These are phyloP conservation scores for California macrophylla DNA, from an alignment of 441 rosid genomes.

Conservation along the genomic window DNA sequence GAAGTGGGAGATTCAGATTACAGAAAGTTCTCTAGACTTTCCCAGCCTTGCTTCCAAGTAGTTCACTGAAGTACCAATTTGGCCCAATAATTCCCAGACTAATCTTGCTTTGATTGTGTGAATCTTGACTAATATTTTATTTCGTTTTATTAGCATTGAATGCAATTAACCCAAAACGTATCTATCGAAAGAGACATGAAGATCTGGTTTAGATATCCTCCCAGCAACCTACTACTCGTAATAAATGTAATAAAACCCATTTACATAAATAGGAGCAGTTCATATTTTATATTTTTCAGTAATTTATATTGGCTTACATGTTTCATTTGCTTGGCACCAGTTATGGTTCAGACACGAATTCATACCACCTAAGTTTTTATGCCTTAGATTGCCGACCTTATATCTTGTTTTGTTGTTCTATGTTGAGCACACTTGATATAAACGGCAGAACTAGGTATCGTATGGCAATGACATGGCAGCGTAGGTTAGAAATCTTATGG, in stretches of 20 bases:
- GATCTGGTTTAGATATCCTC: background rate
- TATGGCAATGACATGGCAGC: background rate
- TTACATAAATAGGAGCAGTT: background rate
- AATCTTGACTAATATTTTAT: background rate
- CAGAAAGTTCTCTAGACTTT: background rate
- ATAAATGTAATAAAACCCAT: background rate
- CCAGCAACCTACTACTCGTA: background rate
- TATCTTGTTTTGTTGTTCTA: background rate
- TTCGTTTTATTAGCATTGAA: background rate
- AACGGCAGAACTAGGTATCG: background rate
- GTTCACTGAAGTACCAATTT: background rate
- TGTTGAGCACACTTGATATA: background rate
- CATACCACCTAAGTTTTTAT: background rate
- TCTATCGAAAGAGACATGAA: background rate
- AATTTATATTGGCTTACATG: background rate
- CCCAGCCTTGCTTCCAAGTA: background rate
- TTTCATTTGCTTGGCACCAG: background rate
- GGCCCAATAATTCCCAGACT: background rate
- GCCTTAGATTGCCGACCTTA: background rate
- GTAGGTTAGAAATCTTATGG: background rate
- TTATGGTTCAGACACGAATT: background rate
- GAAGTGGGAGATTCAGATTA: background rate
- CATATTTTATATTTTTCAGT: background rate
- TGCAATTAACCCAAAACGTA: background rate
- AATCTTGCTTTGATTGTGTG: background rate